Conservation (phyloP, 352 stramenopile genomes). For the Globisporangium sylvaticum region DNA sequence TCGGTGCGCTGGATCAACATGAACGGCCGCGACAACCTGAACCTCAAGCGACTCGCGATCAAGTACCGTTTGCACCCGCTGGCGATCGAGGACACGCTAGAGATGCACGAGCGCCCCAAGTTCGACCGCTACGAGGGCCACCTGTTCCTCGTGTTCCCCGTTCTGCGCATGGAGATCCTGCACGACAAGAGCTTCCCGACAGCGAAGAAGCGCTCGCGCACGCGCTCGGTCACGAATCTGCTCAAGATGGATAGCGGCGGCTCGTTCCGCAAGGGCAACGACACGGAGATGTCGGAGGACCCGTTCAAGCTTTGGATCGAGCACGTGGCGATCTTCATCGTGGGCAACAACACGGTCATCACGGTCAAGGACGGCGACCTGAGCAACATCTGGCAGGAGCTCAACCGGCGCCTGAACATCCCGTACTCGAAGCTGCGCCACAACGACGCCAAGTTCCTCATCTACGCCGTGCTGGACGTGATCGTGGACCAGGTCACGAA, state of each 20-base stretch:
- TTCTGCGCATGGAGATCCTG: conserved; percentile 68
- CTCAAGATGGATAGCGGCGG: conserved; percentile 36
- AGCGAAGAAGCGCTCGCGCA: conserved; percentile 34
- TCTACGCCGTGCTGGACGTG: conserved; percentile 85
- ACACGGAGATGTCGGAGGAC: conserved; percentile 42
- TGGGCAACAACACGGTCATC: conserved; percentile 81
- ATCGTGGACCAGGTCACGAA: conserved; percentile 82
- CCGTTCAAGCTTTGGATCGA: conserved; percentile 77
- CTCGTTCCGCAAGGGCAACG: conserved; percentile 10
- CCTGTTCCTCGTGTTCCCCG: conserved; percentile 79
- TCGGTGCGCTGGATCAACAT: conserved; percentile 87
- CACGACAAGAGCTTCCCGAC: conserved; percentile 29
- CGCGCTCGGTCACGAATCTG: conserved; percentile 32
- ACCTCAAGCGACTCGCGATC: conserved; percentile 84
- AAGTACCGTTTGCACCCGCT: conserved; percentile 86
- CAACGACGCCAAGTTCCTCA: conserved; percentile 85
- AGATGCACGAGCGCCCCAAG: conserved; percentile 84
- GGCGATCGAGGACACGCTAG: conserved; percentile 82
- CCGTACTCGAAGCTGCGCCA: conserved; percentile 88
- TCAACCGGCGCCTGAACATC: conserved; percentile 70
- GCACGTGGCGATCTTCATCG: conserved; percentile 81
- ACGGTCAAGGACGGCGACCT: conserved; percentile 73
- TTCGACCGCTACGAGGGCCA: conserved; percentile 85
- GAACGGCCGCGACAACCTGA: conserved; percentile 70
- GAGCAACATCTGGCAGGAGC: conserved; percentile 66